These are phyloP conservation scores for Camelina neglecta DNA, from an alignment of 345 rosid species.

Conservation along the genomic window DNA sequence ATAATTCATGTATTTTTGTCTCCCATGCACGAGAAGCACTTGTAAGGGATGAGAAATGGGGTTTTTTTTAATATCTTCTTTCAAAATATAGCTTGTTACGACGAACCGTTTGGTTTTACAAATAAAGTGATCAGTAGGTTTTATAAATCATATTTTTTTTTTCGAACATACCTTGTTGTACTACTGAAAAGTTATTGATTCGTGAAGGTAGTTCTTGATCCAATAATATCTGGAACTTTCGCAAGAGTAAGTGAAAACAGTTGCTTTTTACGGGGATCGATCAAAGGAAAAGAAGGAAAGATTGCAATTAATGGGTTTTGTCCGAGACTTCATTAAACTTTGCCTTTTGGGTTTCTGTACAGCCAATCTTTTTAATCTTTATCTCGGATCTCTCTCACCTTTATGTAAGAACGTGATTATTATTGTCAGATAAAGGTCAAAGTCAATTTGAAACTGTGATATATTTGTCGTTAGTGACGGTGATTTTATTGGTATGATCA, in stretches of 20 bases:
- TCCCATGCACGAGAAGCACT: constrained; percentile 3
- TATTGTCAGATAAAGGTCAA: constrained; percentile 36
- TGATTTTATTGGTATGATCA: not conserved
- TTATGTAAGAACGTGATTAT: constrained; percentile 30
- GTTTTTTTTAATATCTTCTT: not conserved
- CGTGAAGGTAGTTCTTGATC: not conserved
- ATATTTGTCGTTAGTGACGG: constrained; percentile 23
- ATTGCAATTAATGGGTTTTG: constrained; percentile 32
- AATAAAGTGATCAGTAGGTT: no score
- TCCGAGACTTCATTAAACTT: constrained; percentile 31
- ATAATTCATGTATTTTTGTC: not conserved
- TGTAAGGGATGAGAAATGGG: not conserved
- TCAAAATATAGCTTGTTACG: not conserved
- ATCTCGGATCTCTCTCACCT: constrained; percentile 24
- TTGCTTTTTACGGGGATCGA: constrained; percentile 1
- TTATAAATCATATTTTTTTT: not conserved
- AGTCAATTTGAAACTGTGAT: constrained; percentile 30
- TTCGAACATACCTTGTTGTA: not conserved
- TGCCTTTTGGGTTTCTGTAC: constrained; percentile 46
- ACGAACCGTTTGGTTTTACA: not conserved
- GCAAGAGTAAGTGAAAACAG: constrained; percentile 13
- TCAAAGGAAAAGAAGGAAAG: constrained; percentile 7
- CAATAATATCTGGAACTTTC: constrained; percentile 41
- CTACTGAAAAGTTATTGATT: not conserved
- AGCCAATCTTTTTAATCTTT: constrained; percentile 33